Percentiles rank a stretch among this genome's conserved stretches.
Conservation (phyloP, 2,329 filamentous ascomycete species). For the Cladobotryum protrusum region DNA sequence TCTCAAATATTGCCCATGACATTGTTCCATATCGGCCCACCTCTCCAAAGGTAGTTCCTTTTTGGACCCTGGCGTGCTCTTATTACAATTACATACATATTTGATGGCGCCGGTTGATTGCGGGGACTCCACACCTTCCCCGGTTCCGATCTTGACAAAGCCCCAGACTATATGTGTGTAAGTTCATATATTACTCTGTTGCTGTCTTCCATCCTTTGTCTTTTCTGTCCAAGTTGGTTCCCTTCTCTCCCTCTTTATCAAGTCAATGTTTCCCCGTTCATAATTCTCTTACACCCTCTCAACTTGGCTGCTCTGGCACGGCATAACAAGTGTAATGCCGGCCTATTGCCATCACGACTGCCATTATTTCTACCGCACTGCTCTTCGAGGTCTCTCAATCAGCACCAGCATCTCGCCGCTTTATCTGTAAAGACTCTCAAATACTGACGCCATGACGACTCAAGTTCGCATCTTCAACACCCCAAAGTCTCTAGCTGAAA, state of each 20-base stretch:
- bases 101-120: slow-evolving; percentile 5
- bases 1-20: neutral
- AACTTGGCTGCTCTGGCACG: slow-evolving; percentile 3
- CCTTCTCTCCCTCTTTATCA: neutral
- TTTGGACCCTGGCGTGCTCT: neutral
- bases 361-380: slow-evolving; percentile 89
- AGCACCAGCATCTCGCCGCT: slow-evolving; percentile 71
- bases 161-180: neutral
- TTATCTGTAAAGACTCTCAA: slow-evolving; percentile 50
- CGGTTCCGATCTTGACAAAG: slow-evolving; percentile 1
- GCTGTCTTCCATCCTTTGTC: neutral
- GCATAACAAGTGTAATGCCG: slow-evolving; percentile 59
- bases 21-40: slow-evolving; percentile 6
- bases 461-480: slow-evolving; percentile 42
- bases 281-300: slow-evolving; percentile 3
- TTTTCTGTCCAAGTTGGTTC: neutral
- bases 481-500: slow-evolving; percentile 67
- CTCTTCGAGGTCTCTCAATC: slow-evolving; percentile 78
- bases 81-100: neutral
- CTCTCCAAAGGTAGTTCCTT: neutral
- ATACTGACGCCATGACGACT: slow-evolving; percentile 31
- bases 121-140: slow-evolving; percentile 8
- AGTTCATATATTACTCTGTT: slow-evolving; percentile 2
- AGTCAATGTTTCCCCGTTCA: too few relatives aligned
- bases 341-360: slow-evolving; percentile 78